Percentiles rank a stretch among this genome's conserved stretches.
Conservation (phyloP, 2,329 filamentous ascomycete genomes). For the Ophiosphaerella korrae region DNA sequence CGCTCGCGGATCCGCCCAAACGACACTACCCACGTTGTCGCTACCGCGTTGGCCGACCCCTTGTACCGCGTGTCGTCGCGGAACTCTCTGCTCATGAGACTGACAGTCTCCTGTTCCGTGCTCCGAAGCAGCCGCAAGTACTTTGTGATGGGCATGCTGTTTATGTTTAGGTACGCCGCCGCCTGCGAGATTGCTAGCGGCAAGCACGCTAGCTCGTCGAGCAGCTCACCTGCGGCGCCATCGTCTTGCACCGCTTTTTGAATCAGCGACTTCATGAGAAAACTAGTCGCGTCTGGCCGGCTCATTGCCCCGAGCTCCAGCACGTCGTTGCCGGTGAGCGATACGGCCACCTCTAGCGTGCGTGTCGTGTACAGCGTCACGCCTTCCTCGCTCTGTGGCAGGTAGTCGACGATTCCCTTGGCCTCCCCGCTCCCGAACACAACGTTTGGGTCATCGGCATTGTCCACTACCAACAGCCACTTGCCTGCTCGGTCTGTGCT, state of each 20-base stretch:
- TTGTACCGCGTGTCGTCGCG: conserved; percentile 45
- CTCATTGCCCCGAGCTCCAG: conserved; percentile 12
- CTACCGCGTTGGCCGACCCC: conserved; percentile 46
- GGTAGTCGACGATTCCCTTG: conserved; percentile 4
- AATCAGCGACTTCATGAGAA: conserved; percentile 11
- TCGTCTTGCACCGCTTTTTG: not conserved
- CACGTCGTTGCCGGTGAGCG: conserved; percentile 14
- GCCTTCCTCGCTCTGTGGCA: not conserved
- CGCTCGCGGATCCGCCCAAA: conserved; percentile 42
- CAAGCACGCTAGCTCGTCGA: conserved; percentile 44
- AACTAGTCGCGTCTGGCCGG: conserved; percentile 5
- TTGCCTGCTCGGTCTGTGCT: conserved; percentile 16
- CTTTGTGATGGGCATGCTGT: conserved; percentile 23
- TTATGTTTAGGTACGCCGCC: conserved; percentile 34
- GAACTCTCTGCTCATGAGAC: conserved; percentile 48
- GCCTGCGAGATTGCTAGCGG: conserved; percentile 24
- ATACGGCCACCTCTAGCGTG: conserved; percentile 10
- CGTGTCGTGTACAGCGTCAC: not conserved
- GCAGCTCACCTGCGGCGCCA: conserved; percentile 6
- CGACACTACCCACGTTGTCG: conserved; percentile 51
- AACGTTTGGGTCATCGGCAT: conserved; percentile 10
- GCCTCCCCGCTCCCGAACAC: conserved; percentile 8
- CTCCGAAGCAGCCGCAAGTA: conserved; percentile 45
- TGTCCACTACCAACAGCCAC: conserved; percentile 15
- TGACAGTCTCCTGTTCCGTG: conserved; percentile 39